Percentiles rank a stretch among this genome's conserved stretches.
phyloP scores from a whole-genome alignment of 257 asterid species.

The Verbena officinalis region DNA sequence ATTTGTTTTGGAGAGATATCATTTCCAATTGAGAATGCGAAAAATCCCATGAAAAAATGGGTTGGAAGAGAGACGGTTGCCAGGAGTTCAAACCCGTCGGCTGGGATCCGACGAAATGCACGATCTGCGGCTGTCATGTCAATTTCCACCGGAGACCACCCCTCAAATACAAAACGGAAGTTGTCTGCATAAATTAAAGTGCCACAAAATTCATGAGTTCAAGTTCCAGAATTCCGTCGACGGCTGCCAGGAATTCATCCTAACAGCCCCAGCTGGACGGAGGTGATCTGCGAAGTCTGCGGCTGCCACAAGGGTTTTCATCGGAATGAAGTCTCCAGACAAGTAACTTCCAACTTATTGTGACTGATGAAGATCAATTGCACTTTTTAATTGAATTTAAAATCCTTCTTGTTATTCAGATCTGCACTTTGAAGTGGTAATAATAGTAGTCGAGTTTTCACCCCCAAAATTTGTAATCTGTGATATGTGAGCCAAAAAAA shows the following conservation, averaged over 20 bases:
- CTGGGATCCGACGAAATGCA: background rate
- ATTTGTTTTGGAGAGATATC: background rate
- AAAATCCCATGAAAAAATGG: background rate
- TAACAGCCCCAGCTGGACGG: background rate
- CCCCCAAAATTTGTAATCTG: no score
- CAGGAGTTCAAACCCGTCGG: background rate
- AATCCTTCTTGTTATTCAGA: no score
- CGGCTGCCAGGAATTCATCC: conserved; percentile 18
- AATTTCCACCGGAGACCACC: background rate
- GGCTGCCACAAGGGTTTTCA: conserved; percentile 15
- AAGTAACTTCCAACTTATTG: no score
- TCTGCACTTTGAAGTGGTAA: no score
- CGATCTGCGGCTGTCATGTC: background rate
- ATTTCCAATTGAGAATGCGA: background rate
- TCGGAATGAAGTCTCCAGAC: conserved; percentile 4
- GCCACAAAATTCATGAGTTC: background rate
- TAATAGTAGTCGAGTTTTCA: no score
- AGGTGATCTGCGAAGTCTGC: background rate
- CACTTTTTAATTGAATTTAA: no score
- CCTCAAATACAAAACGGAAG: background rate
- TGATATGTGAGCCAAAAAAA: no score
- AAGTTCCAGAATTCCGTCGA: background rate
- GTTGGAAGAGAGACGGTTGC: background rate
- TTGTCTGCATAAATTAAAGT: conserved; percentile 13
- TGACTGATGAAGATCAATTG: no score